Percentiles rank a stretch among this genome's conserved stretches.
Evolutionary conservation across 805 yeast genomes (phyloP).

Genomic region (Citeromyces nyonsensis): DNA sequence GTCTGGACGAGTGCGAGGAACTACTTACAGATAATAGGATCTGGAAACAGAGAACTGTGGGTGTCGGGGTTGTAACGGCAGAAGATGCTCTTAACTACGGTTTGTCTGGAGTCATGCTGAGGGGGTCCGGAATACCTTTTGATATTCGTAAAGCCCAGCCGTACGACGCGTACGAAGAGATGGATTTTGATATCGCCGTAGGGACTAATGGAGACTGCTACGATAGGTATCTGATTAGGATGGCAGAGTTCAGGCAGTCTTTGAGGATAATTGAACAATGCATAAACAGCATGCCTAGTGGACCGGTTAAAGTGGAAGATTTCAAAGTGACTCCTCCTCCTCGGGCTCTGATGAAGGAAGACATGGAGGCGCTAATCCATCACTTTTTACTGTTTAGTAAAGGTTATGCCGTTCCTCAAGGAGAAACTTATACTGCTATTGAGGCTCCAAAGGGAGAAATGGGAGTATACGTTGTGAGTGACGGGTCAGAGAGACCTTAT

Average conservation of each 20-base stretch:
- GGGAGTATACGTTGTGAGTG: constrained; percentile 82
- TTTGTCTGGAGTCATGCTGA: constrained; percentile 76
- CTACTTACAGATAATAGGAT: constrained; percentile 81
- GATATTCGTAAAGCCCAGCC: constrained; percentile 81
- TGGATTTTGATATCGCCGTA: constrained; percentile 78
- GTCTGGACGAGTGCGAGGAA: constrained; percentile 84
- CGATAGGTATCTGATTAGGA: constrained; percentile 77
- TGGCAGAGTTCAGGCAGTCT: constrained; percentile 88
- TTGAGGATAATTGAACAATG: constrained; percentile 83
- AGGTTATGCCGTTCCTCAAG: constrained; percentile 80
- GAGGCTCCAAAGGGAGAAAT: constrained; percentile 95
- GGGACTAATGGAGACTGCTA: constrained; percentile 85
- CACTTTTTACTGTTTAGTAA: constrained; percentile 80
- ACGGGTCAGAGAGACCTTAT: constrained; percentile 83
- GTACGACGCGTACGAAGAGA: constrained; percentile 76
- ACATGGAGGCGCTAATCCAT: constrained; percentile 85
- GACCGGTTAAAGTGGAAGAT: constrained; percentile 85
- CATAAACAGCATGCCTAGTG: constrained; percentile 82
- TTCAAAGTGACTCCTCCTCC: constrained; percentile 77
- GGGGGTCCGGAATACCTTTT: constrained; percentile 83
- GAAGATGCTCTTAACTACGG: constrained; percentile 78
- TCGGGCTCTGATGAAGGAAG: constrained; percentile 71
- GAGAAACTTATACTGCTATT: constrained; percentile 82
- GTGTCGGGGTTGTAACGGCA: constrained; percentile 68
- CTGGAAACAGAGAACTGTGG: constrained; percentile 79